phyloP scores from a whole-genome alignment of 768 basidiomycete species.

The Tylopilus plumbeoviolaceoides region DNA sequence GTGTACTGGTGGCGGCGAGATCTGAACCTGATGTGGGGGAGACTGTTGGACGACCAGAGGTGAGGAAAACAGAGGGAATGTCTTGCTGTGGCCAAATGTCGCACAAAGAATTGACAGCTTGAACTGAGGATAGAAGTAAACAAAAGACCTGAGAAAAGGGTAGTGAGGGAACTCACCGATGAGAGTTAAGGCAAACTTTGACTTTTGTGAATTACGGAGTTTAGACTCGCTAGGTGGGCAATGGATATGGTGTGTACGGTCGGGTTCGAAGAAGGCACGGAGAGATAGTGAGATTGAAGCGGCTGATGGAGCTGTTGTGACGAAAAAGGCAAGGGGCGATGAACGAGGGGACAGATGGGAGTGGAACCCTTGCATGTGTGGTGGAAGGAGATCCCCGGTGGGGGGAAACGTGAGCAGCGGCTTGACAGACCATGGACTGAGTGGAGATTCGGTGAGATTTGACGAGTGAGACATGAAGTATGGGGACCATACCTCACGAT shows the following conservation, averaged over 20 bases:
- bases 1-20: not conserved
- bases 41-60: slow-evolving; percentile 33
- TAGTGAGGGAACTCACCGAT: slow-evolving; percentile 52
- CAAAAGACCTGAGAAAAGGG: not conserved
- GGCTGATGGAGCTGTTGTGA: too few relatives aligned
- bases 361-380: too few relatives aligned
- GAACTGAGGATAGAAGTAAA: slow-evolving; percentile 31
- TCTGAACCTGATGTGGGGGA: slow-evolving; percentile 15
- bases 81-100: slow-evolving; percentile 81
- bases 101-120: slow-evolving; percentile 71
- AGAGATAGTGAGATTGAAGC: too few relatives aligned
- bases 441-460: too few relatives aligned
- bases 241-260: too few relatives aligned
- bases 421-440: too few relatives aligned
- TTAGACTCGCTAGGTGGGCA: slow-evolving; percentile 34
- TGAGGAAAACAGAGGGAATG: slow-evolving; percentile 57
- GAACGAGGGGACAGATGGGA: too few relatives aligned
- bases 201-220: slow-evolving; percentile 49
- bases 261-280: too few relatives aligned
- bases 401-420: too few relatives aligned
- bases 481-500: too few relatives aligned
- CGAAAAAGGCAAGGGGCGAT: slow-evolving; percentile 35
- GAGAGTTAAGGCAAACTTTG: slow-evolving; percentile 61
- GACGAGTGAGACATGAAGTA: too few relatives aligned
- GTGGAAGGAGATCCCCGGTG: too few relatives aligned